Evolutionary conservation across 352 stramenopile species (phyloP), one percentile per base, ranked within the genome.

Genomic region (Pythium monospermum): DNA sequence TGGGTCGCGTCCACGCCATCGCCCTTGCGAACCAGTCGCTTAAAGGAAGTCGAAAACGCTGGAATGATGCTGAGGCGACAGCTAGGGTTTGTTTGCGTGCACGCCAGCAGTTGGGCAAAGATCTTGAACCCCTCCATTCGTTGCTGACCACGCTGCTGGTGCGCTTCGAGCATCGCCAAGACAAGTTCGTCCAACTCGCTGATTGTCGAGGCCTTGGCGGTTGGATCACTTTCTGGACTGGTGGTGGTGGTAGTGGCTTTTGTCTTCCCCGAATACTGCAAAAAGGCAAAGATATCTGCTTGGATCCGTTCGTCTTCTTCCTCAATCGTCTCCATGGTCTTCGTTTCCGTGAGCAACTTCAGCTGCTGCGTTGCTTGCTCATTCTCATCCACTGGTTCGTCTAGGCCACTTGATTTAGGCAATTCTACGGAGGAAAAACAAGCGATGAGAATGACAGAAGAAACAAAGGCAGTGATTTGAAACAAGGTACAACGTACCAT

Each of bases 251-350:
- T 2, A 11, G 28, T 45, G 8, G 43, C 2, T 27, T 66, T 66
- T 1, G 36, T 6, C 26, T 62, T 62, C 3, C 26, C 23, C 11
- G 59, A 57, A 21, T 56, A 49, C 23, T 94, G 81, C 16, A 94
- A 57, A 28, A 94, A 94, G 1, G 71, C 72, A 44, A 94, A 92
- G 18, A 92, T 78, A 23, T 94, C 83, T 1, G 76, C 53, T 30
- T 91, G 81, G 28, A 90, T 69, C n/a, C 73, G 76, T 44, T 91
- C 83, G 36, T 94, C 83, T 66, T 94, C 83, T 62, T 89, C 76
- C 59, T 92, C 80, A 47, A 91, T 88, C 30, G 57, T 63, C 36
- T 91, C 76, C 25, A 82, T 71, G 6, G 76, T 76, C 54, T 91
- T 94, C 6, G 66, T 73, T 40, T 87, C 73, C 69, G 85, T 85